phyloP scores from a whole-genome alignment of 768 basidiomycete genomes.

The Terana coerulea region DNA sequence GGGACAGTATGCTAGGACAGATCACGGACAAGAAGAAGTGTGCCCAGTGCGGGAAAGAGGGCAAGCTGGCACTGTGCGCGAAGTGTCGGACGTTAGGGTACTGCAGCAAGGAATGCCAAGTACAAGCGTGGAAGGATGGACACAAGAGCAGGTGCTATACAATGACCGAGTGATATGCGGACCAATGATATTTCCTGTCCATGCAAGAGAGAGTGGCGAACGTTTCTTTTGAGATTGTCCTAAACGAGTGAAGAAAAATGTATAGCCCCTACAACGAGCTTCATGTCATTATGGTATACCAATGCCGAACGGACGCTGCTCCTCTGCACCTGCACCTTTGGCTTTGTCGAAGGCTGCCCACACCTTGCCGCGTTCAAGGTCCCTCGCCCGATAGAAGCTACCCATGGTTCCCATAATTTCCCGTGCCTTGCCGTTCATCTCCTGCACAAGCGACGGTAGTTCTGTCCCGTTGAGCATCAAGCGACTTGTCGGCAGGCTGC shows the following conservation, averaged over 20 bases:
- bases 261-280: too few species aligned
- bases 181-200: too few species aligned
- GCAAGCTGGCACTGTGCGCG: neutral
- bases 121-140: slow-evolving; percentile 1
- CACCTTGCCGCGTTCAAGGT: too few species aligned
- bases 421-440: too few species aligned
- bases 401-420: neutral
- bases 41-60: neutral
- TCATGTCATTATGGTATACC: too few species aligned
- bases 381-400: too few species aligned
- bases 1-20: neutral
- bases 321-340: too few species aligned
- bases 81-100: neutral
- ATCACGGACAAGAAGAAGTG: neutral
- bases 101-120: slow-evolving; percentile 1
- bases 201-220: too few species aligned
- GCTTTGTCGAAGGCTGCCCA: too few species aligned
- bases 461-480: neutral
- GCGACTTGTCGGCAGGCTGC: neutral
- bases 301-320: too few species aligned
- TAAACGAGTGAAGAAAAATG: too few species aligned
- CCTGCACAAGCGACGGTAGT: neutral
- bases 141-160: neutral
- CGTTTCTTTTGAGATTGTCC: too few species aligned
- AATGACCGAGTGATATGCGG: neutral